Evolutionary conservation across 495 filamentous ascomycete species (phyloP).

Genomic region (Barbatosphaeria neglecta): DNA sequence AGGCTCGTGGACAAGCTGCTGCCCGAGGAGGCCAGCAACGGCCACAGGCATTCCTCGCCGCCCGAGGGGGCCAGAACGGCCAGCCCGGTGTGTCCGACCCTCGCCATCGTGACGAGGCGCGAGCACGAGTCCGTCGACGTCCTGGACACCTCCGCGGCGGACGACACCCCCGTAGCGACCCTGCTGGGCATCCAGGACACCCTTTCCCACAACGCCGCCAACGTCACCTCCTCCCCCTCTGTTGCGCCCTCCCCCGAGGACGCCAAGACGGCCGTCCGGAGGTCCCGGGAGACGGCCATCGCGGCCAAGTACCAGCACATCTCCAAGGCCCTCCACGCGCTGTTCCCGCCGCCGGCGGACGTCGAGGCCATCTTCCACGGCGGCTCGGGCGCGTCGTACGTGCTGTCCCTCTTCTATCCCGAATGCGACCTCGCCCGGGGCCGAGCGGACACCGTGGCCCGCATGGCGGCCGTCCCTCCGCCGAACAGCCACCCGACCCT

Average conservation of each 20-base stretch:
- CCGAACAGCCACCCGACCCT: slow-evolving; percentile 28
- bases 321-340: slow-evolving; percentile 16
- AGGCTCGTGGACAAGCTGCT: slow-evolving; percentile 28
- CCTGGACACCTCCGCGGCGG: slow-evolving; percentile 3
- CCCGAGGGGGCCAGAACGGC: neutral
- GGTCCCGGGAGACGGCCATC: neutral
- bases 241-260: slow-evolving; percentile 15
- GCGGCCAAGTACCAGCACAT: slow-evolving; percentile 13
- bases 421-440: slow-evolving; percentile 14
- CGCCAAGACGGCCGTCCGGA: slow-evolving; percentile 4
- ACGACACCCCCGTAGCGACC: slow-evolving; percentile 11
- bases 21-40: slow-evolving; percentile 5
- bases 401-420: slow-evolving; percentile 17
- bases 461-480: slow-evolving; percentile 16
- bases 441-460: slow-evolving; percentile 10
- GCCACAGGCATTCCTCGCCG: neutral
- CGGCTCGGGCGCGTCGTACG: slow-evolving; percentile 16
- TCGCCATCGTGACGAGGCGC: slow-evolving; percentile 2
- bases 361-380: slow-evolving; percentile 17
- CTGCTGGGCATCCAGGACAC: slow-evolving; percentile 7
- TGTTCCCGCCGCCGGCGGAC: slow-evolving; percentile 30
- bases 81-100: slow-evolving; percentile 7
- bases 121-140: slow-evolving; percentile 4
- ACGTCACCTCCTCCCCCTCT: slow-evolving; percentile 1
- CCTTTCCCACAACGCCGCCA: slow-evolving; percentile 5